Conservation (phyloP, 163 green algal species). For the Scenedesmus sp. region DNA sequence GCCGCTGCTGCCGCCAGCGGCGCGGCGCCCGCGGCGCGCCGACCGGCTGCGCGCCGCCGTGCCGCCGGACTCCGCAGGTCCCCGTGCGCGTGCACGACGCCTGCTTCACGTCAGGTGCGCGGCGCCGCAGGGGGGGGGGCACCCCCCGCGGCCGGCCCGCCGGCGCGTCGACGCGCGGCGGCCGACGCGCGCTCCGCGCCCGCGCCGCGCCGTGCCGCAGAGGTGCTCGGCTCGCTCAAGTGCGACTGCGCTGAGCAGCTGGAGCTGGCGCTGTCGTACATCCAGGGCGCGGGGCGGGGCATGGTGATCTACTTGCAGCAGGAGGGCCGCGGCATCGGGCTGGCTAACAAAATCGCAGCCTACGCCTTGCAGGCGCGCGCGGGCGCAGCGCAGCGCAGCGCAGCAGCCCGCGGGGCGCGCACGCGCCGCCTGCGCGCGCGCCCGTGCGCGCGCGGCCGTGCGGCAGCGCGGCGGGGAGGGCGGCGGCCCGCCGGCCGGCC, state of each 20-base stretch:
- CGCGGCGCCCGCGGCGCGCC: neutral
- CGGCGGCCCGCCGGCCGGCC: neutral
- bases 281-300: conserved; percentile 73
- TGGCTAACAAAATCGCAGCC: conserved; percentile 97
- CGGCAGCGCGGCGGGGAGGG: neutral
- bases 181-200: neutral
- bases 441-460: too few relatives aligned
- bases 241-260: conserved; percentile 97
- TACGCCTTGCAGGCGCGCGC: conserved; percentile 85
- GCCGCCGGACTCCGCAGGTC: conserved; percentile 68
- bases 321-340: conserved; percentile 93
- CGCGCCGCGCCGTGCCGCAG: conserved; percentile 51
- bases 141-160: too few relatives aligned
- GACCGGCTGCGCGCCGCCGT: neutral
- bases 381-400: neutral
- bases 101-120: conserved; percentile 90
- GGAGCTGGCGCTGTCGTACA: conserved; percentile 83
- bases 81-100: conserved; percentile 93
- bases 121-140: too few relatives aligned
- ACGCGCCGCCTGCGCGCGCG: too few relatives aligned
- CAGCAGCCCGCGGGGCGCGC: neutral
- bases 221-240: conserved; percentile 95
- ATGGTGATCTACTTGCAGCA: conserved; percentile 97
- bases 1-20: too few relatives aligned
- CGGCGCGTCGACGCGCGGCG: neutral